Conservation (phyloP, 257 asterid species). For the Fraxinus americana region DNA sequence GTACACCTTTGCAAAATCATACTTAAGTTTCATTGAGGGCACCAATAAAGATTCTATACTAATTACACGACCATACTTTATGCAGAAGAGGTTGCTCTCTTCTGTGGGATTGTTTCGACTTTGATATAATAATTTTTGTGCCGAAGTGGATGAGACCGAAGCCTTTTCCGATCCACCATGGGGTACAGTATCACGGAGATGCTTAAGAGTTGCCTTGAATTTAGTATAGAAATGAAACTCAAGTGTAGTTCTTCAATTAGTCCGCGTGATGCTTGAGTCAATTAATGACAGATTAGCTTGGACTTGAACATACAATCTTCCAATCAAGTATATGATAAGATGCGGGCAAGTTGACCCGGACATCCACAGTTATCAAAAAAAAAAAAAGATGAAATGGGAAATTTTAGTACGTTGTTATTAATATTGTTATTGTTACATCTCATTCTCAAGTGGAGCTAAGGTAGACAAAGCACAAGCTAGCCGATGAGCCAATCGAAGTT, state of each 20-base stretch:
- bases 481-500: too few relatives aligned
- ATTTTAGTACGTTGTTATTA: too few relatives aligned
- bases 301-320: neutral
- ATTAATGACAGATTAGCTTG: too few relatives aligned
- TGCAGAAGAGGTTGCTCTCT: conserved; percentile 70
- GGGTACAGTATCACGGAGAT: neutral
- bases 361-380: too few relatives aligned
- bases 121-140: neutral
- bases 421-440: too few relatives aligned
- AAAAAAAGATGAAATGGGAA: too few relatives aligned
- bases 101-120: conserved; percentile 53
- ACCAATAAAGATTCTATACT: neutral
- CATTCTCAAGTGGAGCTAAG: too few relatives aligned
- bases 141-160: neutral
- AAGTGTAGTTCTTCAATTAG: too few relatives aligned
- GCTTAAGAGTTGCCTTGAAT: neutral
- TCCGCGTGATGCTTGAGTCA: too few relatives aligned
- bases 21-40: neutral
- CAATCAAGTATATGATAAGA: too few relatives aligned
- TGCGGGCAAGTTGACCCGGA: too few relatives aligned
- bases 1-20: conserved; percentile 17
- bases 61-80: neutral
- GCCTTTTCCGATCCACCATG: neutral
- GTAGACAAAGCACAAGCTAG: too few relatives aligned
- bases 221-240: neutral